Base-by-base conservation (phyloP, 1,139 yeast species). In the Suzukiozyma palmioleophila region DNA sequence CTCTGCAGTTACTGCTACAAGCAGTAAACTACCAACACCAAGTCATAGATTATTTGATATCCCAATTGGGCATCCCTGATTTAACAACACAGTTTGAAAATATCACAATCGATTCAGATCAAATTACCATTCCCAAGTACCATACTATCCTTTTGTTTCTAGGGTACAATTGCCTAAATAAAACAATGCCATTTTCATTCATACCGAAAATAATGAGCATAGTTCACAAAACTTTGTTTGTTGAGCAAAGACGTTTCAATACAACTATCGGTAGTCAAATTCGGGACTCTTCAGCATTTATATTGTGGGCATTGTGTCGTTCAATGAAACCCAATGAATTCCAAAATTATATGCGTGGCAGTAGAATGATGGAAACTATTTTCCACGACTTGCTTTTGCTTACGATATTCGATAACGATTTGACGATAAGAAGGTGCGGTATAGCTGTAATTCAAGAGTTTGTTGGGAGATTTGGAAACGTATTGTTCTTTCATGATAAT, bases 361-460 rank as follows among this genome's bases (percentile, higher is more conserved):
- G 49, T 1, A 38, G 28, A 3, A 39, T 63, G 31, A 38, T 59
- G 48, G 46, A 52, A 14, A 40, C 42, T 2, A 43, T 62, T 1
- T 67, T 81, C 32, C 47, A 60, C 11, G 75, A 73, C 43, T 55
- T 87, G 22, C 53, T 85, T 2, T 58, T 69, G 13, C 71, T 79
- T 1, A 62, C 81, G 11, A 69, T 86, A 35, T 82, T 83, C 52
- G 97, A 90, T 55, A 62, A 72, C 21, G 96, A 89, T 40, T 66
- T 87, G 24, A 71, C 81, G 41, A 76, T 89, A 11, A 68, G 96
- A 42, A 69, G 95, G 42, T 92, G 97, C 26, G 84, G 90, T 0
- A 69, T 88, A 10, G 96, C 97, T 0, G 94, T 95, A 0, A 53
- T 88, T 3, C 97, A 90, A 55, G 97, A 90, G 52, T 72, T 85